A percentile compares a stretch with the other conserved stretches of the same genome.
Evolutionary conservation across 2,329 filamentous ascomycete species (phyloP).

Genomic region (Penicillium sp.): DNA sequence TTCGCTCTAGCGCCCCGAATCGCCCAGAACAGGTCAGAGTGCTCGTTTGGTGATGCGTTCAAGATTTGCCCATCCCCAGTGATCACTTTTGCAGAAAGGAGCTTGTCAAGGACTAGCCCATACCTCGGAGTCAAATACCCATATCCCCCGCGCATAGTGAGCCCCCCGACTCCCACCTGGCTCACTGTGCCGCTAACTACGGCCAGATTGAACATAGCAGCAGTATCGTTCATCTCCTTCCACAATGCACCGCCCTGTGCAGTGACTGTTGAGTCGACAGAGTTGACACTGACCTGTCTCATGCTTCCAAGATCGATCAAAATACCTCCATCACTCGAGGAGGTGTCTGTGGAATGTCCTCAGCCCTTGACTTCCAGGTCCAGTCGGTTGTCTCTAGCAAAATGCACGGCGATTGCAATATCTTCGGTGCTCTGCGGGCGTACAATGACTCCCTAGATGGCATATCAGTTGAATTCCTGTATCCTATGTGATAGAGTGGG

Average conservation of each 20-base stretch:
- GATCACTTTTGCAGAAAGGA: constrained; percentile 39
- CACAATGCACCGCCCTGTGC: constrained; percentile 55
- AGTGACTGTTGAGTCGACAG: constrained; percentile 45
- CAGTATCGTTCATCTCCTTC: constrained; percentile 54
- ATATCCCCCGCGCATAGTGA: constrained; percentile 58
- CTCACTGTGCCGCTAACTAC: constrained; percentile 61
- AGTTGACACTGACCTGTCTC: constrained; percentile 51
- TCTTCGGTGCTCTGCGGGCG: not conserved
- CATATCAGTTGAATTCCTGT: not conserved
- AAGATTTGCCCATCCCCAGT: constrained; percentile 38
- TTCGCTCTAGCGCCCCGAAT: constrained; percentile 44
- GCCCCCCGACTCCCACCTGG: constrained; percentile 59
- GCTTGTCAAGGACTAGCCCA: constrained; percentile 54
- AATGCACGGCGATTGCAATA: not conserved
- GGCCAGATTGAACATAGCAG: constrained; percentile 52
- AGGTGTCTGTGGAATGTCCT: constrained; percentile 55
- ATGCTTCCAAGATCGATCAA: constrained; percentile 57
- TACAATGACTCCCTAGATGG: not conserved
- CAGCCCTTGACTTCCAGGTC: constrained; percentile 51
- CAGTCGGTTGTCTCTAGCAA: not conserved
- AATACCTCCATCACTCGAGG: constrained; percentile 52
- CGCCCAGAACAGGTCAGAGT: constrained; percentile 51
- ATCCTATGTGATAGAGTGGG: not conserved
- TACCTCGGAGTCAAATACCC: constrained; percentile 54
- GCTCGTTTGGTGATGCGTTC: constrained; percentile 34